phyloP scores from a whole-genome alignment of 129 eudicot genomes.

The Cynara cardunculus region DNA sequence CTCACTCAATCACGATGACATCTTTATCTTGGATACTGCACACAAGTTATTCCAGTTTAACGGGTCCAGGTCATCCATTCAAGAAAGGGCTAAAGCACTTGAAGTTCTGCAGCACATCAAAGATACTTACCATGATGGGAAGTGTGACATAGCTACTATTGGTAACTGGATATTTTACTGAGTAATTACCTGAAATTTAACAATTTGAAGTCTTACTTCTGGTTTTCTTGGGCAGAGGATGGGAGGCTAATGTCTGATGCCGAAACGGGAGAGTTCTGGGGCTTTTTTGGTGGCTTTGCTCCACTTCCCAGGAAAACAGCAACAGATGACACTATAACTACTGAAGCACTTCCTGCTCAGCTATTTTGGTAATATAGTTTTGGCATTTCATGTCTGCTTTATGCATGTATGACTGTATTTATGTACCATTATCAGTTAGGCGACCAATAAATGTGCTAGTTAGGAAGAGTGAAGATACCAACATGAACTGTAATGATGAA shows the following conservation, averaged over 20 bases:
- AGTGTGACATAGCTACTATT: slow-evolving; percentile 65
- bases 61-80: slow-evolving; percentile 70
- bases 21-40: slow-evolving; percentile 61
- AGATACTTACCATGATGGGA: slow-evolving; percentile 72
- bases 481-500: background rate
- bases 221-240: slow-evolving; percentile 55
- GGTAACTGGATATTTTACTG: slow-evolving; percentile 37
- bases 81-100: slow-evolving; percentile 83
- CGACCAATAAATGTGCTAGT: background rate
- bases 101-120: slow-evolving; percentile 78
- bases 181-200: background rate
- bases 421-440: background rate
- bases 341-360: slow-evolving; percentile 36
- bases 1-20: slow-evolving; percentile 62
- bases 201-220: background rate
- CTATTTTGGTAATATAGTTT: slow-evolving; percentile 48
- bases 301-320: slow-evolving; percentile 89
- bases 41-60: slow-evolving; percentile 69
- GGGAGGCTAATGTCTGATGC: slow-evolving; percentile 97
- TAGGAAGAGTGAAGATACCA: background rate
- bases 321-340: slow-evolving; percentile 32
- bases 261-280: slow-evolving; percentile 96
- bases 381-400: background rate
- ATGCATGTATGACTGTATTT: background rate
- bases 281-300: slow-evolving; percentile 98